These are phyloP conservation scores for Lasiodiplodia theobromae DNA, from an alignment of 2,329 filamentous ascomycete genomes.

Conservation along the genomic window DNA sequence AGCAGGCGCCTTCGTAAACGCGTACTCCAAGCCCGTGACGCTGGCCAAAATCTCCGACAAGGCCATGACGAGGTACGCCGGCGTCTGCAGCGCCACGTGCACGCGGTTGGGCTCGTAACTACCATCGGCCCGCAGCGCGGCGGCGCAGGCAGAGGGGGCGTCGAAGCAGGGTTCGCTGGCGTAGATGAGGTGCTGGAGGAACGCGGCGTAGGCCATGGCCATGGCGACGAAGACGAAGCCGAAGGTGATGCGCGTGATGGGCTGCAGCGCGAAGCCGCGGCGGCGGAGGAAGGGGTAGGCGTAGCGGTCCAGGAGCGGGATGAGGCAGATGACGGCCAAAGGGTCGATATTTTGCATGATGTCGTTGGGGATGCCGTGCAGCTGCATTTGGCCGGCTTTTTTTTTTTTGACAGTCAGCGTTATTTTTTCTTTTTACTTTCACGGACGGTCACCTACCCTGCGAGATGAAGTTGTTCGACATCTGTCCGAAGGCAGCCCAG, in stretches of 20 bases:
- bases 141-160: slow-evolving; percentile 48
- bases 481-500: slow-evolving; percentile 54
- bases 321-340: slow-evolving; percentile 55
- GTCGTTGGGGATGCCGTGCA: slow-evolving; percentile 57
- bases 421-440: not conserved
- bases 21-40: slow-evolving; percentile 57
- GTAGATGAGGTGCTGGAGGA: slow-evolving; percentile 65
- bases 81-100: slow-evolving; percentile 54
- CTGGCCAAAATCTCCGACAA: slow-evolving; percentile 55
- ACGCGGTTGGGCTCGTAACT: slow-evolving; percentile 50
- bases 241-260: slow-evolving; percentile 62
- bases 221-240: slow-evolving; percentile 62
- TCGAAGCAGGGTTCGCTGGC: slow-evolving; percentile 60
- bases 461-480: slow-evolving; percentile 58
- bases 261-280: slow-evolving; percentile 50
- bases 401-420: slow-evolving; percentile 32
- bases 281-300: slow-evolving; percentile 55
- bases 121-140: slow-evolving; percentile 40
- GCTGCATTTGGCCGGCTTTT: slow-evolving; percentile 54
- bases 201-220: slow-evolving; percentile 63
- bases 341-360: slow-evolving; percentile 58
- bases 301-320: slow-evolving; percentile 54
- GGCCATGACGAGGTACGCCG: slow-evolving; percentile 55
- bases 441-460: slow-evolving; percentile 40
- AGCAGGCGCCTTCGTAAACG: slow-evolving; percentile 55